These are phyloP conservation scores for Mrakia hoshinonis DNA, from an alignment of 768 basidiomycete genomes.

Conservation along the genomic window DNA sequence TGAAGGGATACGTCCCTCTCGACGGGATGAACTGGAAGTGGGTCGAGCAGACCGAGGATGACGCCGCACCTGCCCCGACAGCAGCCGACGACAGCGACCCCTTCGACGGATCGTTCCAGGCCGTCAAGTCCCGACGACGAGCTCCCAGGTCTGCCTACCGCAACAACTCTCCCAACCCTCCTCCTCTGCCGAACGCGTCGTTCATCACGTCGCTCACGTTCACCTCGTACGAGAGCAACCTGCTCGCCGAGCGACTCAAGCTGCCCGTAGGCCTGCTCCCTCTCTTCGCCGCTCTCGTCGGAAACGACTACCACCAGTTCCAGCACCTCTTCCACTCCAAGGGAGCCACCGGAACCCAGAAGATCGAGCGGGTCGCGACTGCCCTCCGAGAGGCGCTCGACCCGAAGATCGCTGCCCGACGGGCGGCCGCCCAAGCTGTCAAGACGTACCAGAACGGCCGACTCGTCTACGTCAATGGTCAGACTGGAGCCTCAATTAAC, in stretches of 20 bases:
- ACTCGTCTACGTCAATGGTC: not conserved
- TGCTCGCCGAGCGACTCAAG: conserved; percentile 21
- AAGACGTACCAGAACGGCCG: conserved; percentile 6
- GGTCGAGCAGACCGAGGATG: conserved; percentile 32
- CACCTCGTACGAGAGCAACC: conserved; percentile 11
- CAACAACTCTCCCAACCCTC: conserved; percentile 20
- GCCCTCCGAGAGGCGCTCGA: conserved; percentile 3
- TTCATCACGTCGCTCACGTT: conserved; percentile 27
- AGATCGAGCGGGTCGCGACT: conserved; percentile 21
- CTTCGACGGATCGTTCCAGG: conserved; percentile 15
- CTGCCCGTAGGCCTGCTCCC: conserved; percentile 25
- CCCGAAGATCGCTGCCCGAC: conserved; percentile 2
- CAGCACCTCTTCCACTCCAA: conserved; percentile 2
- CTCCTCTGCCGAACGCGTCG: conserved; percentile 15
- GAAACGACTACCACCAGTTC: conserved; percentile 26
- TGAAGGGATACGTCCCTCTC: conserved; percentile 39
- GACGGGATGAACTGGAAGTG: conserved; percentile 38
- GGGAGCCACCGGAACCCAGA: conserved; percentile 2
- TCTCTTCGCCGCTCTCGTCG: conserved; percentile 26
- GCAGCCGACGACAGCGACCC: not conserved
- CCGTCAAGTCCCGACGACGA: conserved; percentile 16
- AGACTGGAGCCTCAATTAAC: not conserved
- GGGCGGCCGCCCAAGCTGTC: not conserved
- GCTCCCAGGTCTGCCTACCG: not conserved
- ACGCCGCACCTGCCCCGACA: not conserved